These are phyloP conservation scores for Babjeviella inositovora DNA, from an alignment of 805 yeast species.

Conservation along the genomic window DNA sequence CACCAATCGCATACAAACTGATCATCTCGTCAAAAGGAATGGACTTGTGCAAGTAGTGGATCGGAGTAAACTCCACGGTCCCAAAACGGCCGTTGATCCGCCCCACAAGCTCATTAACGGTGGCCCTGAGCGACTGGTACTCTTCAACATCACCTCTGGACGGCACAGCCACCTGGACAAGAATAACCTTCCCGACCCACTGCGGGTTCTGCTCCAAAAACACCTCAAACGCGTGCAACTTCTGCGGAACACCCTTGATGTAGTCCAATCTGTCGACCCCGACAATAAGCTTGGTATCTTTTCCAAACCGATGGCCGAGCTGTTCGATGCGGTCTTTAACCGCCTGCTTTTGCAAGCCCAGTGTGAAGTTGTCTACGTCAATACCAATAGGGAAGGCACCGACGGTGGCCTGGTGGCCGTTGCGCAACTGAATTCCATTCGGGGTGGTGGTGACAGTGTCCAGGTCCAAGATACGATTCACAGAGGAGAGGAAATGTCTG, in stretches of 20 bases:
- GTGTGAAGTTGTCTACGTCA: conserved; percentile 81
- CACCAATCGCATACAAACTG: conserved; percentile 71
- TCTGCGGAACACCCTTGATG: conserved; percentile 97
- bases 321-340: conserved; percentile 55
- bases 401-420: conserved; percentile 63
- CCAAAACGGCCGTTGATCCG: conserved; percentile 94
- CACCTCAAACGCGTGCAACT: conserved; percentile 89
- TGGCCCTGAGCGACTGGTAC: conserved; percentile 83
- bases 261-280: conserved; percentile 96
- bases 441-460: conserved; percentile 82
- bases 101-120: conserved; percentile 92
- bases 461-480: conserved; percentile 67
- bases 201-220: conserved; percentile 89
- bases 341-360: conserved; percentile 47
- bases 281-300: conserved; percentile 72
- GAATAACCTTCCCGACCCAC: conserved; percentile 93
- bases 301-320: conserved; percentile 44
- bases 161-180: conserved; percentile 96
- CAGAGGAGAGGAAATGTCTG: conserved; percentile 84
- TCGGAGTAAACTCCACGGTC: conserved; percentile 93
- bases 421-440: conserved; percentile 72
- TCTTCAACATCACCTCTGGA: conserved; percentile 97
- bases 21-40: conserved; percentile 85
- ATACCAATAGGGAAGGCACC: conserved; percentile 99
- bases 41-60: conserved; percentile 89